These are phyloP conservation scores for Monilinia laxa DNA, from an alignment of 2,329 filamentous ascomycete species.

Conservation along the genomic window DNA sequence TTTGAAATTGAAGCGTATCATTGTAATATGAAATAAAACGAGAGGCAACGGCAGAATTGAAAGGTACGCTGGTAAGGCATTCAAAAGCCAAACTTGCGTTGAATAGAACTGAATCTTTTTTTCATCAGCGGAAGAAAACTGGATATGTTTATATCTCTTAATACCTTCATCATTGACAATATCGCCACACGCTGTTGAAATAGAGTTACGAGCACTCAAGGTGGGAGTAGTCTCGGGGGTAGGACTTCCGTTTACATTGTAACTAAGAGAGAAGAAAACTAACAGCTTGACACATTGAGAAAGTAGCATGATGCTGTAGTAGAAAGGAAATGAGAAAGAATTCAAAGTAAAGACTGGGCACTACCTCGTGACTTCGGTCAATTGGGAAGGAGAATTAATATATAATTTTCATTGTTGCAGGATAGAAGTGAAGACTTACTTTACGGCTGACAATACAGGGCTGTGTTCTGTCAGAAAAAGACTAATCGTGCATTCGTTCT, in stretches of 20 bases:
- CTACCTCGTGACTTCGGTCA: neutral
- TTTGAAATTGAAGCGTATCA: constrained; percentile 43
- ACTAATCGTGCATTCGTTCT: neutral
- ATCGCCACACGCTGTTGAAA: constrained; percentile 29
- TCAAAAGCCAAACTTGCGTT: constrained; percentile 40
- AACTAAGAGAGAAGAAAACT: neutral
- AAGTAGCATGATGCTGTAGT: constrained; percentile 8
- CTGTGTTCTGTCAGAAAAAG: neutral
- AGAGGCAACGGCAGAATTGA: constrained; percentile 46
- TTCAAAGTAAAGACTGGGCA: neutral
- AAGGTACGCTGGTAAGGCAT: constrained; percentile 48
- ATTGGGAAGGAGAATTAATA: neutral
- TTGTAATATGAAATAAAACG: constrained; percentile 48
- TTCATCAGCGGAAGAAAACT: constrained; percentile 3
- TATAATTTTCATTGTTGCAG: neutral
- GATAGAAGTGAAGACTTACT: neutral
- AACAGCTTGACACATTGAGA: neutral
- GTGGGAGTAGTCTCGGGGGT: neutral
- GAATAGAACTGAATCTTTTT: constrained; percentile 23
- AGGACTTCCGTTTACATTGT: constrained; percentile 1
- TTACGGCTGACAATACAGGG: constrained; percentile 15
- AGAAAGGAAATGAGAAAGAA: neutral
- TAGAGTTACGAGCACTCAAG: constrained; percentile 18
- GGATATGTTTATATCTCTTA: neutral
- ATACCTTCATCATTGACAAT: constrained; percentile 26